phyloP scores from a whole-genome alignment of 495 filamentous ascomycete genomes.

The Xylaria venustula region DNA sequence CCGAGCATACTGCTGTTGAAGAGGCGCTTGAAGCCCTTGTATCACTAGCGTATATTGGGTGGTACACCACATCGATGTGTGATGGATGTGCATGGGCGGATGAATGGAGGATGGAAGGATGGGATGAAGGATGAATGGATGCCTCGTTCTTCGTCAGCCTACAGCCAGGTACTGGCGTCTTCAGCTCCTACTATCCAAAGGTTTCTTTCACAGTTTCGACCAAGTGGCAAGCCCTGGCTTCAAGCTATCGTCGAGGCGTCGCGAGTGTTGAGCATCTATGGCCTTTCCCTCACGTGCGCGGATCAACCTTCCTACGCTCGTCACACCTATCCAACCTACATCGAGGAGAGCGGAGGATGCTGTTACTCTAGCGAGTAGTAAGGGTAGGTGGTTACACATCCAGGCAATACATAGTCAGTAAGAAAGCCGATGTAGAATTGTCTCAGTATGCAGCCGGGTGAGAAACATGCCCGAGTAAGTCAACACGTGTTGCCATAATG shows the following conservation, averaged over 20 bases:
- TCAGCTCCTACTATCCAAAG: neutral
- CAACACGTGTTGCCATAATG: neutral
- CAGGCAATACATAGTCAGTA: too few relatives aligned
- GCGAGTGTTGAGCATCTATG: too few relatives aligned
- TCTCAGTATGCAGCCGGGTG: neutral
- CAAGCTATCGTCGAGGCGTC: too few relatives aligned
- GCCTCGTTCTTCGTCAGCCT: neutral
- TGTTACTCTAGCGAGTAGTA: too few relatives aligned
- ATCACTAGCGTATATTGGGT: neutral
- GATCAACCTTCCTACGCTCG: too few relatives aligned
- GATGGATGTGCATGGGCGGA: neutral
- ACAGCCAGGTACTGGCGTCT: neutral
- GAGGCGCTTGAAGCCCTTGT: neutral
- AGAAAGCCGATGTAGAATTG: neutral
- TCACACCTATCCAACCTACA: too few relatives aligned
- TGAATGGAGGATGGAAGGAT: neutral
- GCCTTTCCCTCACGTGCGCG: too few relatives aligned
- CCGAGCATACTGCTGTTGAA: neutral
- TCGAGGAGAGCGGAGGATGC: too few relatives aligned
- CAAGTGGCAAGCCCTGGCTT: too few relatives aligned
- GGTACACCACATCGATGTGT: neutral
- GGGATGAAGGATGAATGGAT: neutral
- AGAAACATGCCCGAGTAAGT: neutral
- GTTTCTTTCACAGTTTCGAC: too few relatives aligned
- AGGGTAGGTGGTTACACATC: too few relatives aligned